Percentiles rank a stretch among this genome's conserved stretches.
Conservation (phyloP, 495 filamentous ascomycete genomes). For the Tuber microsphaerosporum region DNA sequence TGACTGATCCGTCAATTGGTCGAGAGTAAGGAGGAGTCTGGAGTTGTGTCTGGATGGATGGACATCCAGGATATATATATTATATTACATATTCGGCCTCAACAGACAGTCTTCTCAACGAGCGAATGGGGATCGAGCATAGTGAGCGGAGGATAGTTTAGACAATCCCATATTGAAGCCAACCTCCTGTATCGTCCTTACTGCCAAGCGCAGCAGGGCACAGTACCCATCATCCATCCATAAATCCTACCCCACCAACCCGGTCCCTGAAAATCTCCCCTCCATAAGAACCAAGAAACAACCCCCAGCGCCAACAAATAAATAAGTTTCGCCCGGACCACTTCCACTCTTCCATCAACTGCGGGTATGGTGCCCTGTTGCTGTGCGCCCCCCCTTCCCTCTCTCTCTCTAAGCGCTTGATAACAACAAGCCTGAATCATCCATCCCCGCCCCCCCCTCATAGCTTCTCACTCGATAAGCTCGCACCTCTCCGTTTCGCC, state of each 20-base stretch:
- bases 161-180: neutral
- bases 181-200: neutral
- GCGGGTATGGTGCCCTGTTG: neutral
- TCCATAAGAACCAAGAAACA: conserved; percentile 1
- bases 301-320: neutral
- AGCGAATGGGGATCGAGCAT: neutral
- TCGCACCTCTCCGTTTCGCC: neutral
- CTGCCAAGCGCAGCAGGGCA: neutral
- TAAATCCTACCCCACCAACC: neutral
- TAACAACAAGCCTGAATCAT: neutral
- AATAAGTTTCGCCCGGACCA: neutral
- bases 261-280: conserved; percentile 3
- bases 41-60: neutral
- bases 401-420: neutral
- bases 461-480: neutral
- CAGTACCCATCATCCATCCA: neutral
- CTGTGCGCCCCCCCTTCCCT: neutral
- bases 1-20: neutral
- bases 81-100: neutral
- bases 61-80: neutral
- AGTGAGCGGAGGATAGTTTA: neutral
- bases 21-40: neutral
- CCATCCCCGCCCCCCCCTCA: neutral
- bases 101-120: neutral
- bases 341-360: neutral